These are phyloP conservation scores for Chlorencoelia australis DNA, from an alignment of 2,329 filamentous ascomycete genomes.

Conservation along the genomic window DNA sequence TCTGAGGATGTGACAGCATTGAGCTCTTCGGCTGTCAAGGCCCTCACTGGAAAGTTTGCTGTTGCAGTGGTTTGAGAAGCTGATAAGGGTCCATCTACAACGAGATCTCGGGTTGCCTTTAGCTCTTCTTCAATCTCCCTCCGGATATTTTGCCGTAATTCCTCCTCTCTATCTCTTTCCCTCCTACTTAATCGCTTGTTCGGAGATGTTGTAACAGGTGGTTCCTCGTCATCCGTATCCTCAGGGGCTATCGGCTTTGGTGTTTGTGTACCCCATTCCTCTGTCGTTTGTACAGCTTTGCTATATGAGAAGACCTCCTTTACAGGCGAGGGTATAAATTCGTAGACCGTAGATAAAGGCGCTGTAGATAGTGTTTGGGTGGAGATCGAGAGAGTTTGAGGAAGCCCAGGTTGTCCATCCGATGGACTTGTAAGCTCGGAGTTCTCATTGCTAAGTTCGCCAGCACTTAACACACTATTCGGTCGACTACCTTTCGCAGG, in stretches of 20 bases:
- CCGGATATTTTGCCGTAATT: constrained; percentile 73
- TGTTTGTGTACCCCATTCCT: constrained; percentile 53
- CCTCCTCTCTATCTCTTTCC: constrained; percentile 76
- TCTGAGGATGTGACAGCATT: constrained; percentile 83
- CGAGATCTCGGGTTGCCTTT: constrained; percentile 55
- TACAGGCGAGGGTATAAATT: constrained; percentile 64
- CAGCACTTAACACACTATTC: constrained; percentile 75
- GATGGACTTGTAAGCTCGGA: constrained; percentile 47
- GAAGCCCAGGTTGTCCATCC: constrained; percentile 30
- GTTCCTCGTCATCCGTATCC: constrained; percentile 54
- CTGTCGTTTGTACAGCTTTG: constrained; percentile 88
- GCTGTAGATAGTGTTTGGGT: constrained; percentile 63
- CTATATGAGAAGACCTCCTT: constrained; percentile 92
- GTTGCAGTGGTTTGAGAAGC: constrained; percentile 35
- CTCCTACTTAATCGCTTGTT: constrained; percentile 70
- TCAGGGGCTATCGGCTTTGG: constrained; percentile 44
- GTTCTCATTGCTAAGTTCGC: constrained; percentile 67
- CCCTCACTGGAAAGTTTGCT: constrained; percentile 65
- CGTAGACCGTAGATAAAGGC: constrained; percentile 67
- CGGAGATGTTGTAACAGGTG: constrained; percentile 45
- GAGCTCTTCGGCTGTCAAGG: constrained; percentile 74
- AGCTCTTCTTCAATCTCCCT: constrained; percentile 91
- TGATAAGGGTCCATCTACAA: constrained; percentile 40
- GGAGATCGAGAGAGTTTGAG: constrained; percentile 32
- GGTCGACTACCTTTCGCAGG: constrained; percentile 68